Conservation (phyloP, 192 early-diverging fungal genomes). For the Oehlia diaphana region DNA sequence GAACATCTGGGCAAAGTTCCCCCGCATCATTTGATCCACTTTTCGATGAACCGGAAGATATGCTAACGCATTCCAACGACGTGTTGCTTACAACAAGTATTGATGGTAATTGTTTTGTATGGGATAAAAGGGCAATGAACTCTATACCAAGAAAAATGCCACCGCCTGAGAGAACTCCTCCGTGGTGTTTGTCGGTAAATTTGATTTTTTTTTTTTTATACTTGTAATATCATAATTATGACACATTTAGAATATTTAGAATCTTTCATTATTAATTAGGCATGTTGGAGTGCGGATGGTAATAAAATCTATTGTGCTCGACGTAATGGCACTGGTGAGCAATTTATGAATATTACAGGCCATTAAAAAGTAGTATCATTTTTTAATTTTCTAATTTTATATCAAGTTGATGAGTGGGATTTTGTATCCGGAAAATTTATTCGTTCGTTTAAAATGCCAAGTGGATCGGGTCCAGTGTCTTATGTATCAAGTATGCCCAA, state of each 20-base stretch:
- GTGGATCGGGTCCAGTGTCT: conserved; percentile 86
- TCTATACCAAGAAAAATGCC: conserved; percentile 50
- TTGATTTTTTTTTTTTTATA: no score
- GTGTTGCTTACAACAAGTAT: conserved; percentile 73
- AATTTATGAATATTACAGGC: neutral
- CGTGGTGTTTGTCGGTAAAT: conserved; percentile 68
- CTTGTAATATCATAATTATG: no score
- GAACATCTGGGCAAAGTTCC: conserved; percentile 11
- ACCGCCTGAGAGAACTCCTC: conserved; percentile 65
- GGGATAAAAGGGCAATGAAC: conserved; percentile 69
- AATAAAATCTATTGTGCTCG: conserved; percentile 79
- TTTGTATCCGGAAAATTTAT: conserved; percentile 61
- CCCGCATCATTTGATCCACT: conserved; percentile 5
- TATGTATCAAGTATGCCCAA: conserved; percentile 77
- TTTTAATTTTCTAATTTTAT: conserved; percentile 2
- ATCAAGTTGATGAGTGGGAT: conserved; percentile 87
- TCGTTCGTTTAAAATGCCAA: conserved; percentile 78
- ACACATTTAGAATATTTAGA: no score
- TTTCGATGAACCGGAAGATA: conserved; percentile 34
- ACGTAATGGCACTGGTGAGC: conserved; percentile 75
- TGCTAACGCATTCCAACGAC: conserved; percentile 34
- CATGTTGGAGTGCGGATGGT: conserved; percentile 87
- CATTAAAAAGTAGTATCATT: neutral
- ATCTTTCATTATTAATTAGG: conserved; percentile 31
- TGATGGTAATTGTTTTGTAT: conserved; percentile 71